Evolutionary conservation across 2,329 filamentous ascomycete species (phyloP), one percentile per base, ranked within the genome.

Genomic region (Xylogone sp.): DNA sequence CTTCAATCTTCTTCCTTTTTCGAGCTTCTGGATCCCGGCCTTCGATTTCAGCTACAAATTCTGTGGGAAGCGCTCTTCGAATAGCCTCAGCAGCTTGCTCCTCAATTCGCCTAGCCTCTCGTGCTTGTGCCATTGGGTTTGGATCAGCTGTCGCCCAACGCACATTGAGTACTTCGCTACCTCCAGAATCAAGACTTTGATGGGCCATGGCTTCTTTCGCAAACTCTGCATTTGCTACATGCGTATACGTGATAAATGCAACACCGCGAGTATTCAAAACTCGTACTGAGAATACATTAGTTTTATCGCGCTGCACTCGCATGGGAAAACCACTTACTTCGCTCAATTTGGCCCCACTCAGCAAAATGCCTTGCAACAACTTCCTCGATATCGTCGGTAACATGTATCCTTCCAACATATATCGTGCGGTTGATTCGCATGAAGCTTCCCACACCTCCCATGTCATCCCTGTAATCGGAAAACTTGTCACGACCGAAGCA

Each of bases 11-110:
- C 69, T 93, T 83, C 63, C 92, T 79, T 74, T 97, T 97, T 65
- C 85, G 81, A 42, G 91, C 88, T 61, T 92, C 90, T 0, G 89
- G 88, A 59, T 96, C 90, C 47, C 89, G 83, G 16, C 94, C 94
- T 68, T 99, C 94, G 45, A 99, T 86, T 74, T 99, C 91, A 0
- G 91, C 90, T 0, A 99, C 86, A 58, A 94, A 97, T 22, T 91
- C 90, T 0, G 87, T 90, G 0, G 94, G 94, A 3, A 99, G 74
- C 0, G 94, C 93, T 58, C 88, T 79, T 18, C 94, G 78, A 52
- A 99, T 90, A 1, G 94, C 95, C 63, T 97, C 94, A 0, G 94
- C 94, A 2, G 94, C 94, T 68, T 99, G 94, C 66, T 99, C 94
- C 67, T 99, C 94, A 54, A 99, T 87, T 42, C 87, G 80, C 39